Evolutionary conservation across 306 rosid genomes (phyloP).

Genomic region (Trichosanthes truncata): DNA sequence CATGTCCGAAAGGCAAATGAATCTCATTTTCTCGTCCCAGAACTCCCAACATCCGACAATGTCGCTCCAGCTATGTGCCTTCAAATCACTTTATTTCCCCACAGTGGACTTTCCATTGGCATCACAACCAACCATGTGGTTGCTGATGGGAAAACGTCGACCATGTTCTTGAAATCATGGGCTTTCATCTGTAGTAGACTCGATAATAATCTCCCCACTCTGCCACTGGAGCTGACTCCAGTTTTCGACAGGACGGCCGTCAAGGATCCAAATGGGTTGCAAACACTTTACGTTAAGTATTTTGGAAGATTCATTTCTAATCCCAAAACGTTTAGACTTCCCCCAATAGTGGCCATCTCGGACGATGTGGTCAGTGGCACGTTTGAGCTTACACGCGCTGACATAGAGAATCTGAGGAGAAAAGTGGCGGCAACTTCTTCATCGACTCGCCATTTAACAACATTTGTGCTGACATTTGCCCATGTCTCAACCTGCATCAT

Average conservation of each 20-base stretch:
- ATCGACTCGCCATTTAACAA: slow-evolving; percentile 20
- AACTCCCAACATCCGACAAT: neutral
- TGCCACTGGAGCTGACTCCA: slow-evolving; percentile 10
- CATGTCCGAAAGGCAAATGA: neutral
- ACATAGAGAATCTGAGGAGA: slow-evolving; percentile 7
- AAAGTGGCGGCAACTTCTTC: neutral
- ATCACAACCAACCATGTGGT: slow-evolving; percentile 30
- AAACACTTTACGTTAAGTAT: neutral
- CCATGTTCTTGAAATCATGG: slow-evolving; percentile 49
- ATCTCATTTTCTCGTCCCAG: slow-evolving; percentile 27
- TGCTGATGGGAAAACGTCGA: slow-evolving; percentile 36
- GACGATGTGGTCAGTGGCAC: slow-evolving; percentile 16
- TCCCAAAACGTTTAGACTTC: neutral
- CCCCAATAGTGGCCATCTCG: neutral
- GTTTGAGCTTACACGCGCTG: neutral
- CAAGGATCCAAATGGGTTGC: slow-evolving; percentile 1
- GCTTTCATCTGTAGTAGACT: slow-evolving; percentile 15
- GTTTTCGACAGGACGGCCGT: slow-evolving; percentile 14
- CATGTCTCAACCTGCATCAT: slow-evolving; percentile 15
- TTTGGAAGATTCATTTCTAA: neutral
- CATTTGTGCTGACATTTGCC: slow-evolving; percentile 14
- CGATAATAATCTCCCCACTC: neutral
- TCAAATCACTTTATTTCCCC: slow-evolving; percentile 43
- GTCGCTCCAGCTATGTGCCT: slow-evolving; percentile 21
- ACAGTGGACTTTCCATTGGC: slow-evolving; percentile 33